Evolutionary conservation across 495 filamentous ascomycete species (phyloP), one percentile per base, ranked within the genome.

Genomic region (Aspergillus sclerotiicarbonarius): DNA sequence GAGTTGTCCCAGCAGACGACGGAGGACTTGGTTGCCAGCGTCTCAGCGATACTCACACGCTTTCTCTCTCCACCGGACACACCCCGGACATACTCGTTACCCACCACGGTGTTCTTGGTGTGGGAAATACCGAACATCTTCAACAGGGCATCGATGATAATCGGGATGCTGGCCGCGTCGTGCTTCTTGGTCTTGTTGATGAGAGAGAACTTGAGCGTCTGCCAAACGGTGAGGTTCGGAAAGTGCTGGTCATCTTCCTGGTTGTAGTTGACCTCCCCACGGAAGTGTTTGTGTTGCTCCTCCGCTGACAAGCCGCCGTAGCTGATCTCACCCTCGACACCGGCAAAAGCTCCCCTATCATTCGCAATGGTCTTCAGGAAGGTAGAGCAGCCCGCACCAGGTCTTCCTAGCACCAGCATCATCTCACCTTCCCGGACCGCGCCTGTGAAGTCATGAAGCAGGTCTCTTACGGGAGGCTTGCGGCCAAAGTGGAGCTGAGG

Each of bases 181-280:
- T 81, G 76, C 72, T 88, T 90, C 70, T 84, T 87, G n/a, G 88
- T 90, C 75, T 92, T 92, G 76, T 87, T 92, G 66, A 88, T 84
- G 8, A 93, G 75, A 0, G 90, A 87, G 67, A 96, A 95, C n/a
- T 84, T 84, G 49, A 94, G 74, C 0, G 91, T 95, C 64, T 92
- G 83, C 83, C 79, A 86, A 2, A 96, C 90, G 2, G 87, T 94
- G 35, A 96, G 72, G 8, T 80, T 77, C 4, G 91, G 87, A 64
- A 93, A 85, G 69, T 93, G 90, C 46, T 85, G 78, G 59, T 95
- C 91, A 54, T 94, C 90, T 70, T 94, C 90, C 12, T 80, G 82
- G 62, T 92, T 92, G 69, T 91, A 91, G 64, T 87, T 90, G 63
- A 92, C 87, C 68, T 96, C 89, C 35, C 89, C 89, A 45, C 87